A percentile compares a stretch with the other conserved stretches of the same genome.
These are phyloP conservation scores for Eleusine coracana DNA, from an alignment of 176 grass and related monocot species.

Conservation along the genomic window DNA sequence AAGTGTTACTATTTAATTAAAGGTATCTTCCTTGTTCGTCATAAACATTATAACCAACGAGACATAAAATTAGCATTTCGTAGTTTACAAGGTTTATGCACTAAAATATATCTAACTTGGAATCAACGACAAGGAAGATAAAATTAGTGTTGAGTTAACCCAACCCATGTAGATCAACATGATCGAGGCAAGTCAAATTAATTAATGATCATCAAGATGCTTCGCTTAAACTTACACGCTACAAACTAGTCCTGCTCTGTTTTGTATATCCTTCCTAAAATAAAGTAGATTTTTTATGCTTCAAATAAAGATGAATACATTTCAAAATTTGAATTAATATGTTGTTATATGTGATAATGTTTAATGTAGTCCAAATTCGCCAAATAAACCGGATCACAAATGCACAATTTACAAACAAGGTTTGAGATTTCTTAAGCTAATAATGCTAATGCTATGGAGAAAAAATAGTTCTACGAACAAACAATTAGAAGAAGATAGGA, in stretches of 20 bases:
- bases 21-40: neutral
- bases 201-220: neutral
- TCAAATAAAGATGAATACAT: neutral
- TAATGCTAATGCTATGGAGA: too few relatives aligned
- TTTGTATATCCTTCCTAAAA: neutral
- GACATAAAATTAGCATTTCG: neutral
- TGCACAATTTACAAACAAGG: too few relatives aligned
- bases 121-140: neutral
- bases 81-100: neutral
- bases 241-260: neutral
- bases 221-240: neutral
- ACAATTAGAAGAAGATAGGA: too few relatives aligned
- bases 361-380: neutral
- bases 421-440: too few relatives aligned
- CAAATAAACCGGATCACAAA: neutral
- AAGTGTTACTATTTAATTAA: neutral
- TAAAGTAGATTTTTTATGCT: neutral
- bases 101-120: neutral
- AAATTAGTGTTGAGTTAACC: neutral
- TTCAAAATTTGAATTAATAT: neutral
- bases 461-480: too few relatives aligned
- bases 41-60: neutral
- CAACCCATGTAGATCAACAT: neutral
- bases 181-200: neutral
- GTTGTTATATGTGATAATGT: neutral